Evolutionary conservation across 2,329 filamentous ascomycete genomes (phyloP).

Genomic region (Pyricularia sp.): DNA sequence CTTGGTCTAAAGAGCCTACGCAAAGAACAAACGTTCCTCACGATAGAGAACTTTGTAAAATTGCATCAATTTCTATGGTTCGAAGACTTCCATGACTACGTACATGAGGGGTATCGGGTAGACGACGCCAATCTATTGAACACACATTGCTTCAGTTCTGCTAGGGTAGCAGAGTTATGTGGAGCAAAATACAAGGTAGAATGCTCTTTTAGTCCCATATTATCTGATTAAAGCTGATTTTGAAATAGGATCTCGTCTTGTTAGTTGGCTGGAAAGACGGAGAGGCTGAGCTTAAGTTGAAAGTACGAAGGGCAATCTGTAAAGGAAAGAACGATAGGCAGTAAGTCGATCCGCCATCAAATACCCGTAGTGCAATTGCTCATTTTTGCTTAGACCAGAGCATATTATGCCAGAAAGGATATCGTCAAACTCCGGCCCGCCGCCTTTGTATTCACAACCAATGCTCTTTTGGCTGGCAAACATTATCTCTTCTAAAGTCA

Average conservation of each 20-base stretch:
- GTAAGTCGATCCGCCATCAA: conserved; percentile 3
- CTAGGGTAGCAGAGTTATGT: conserved; percentile 6
- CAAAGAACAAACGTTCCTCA: conserved; percentile 6
- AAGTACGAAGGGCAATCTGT: conserved; percentile 7
- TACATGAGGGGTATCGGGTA: conserved; percentile 3
- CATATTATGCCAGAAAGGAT: conserved; percentile 6
- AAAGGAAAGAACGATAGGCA: conserved; percentile 8
- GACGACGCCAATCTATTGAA: conserved; percentile 8
- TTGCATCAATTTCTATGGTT: conserved; percentile 8
- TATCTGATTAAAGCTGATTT: neutral
- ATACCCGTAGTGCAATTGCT: neutral
- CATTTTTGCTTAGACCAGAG: conserved; percentile 5
- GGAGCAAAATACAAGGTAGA: conserved; percentile 6
- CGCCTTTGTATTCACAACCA: conserved; percentile 5
- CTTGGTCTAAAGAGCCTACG: conserved; percentile 5
- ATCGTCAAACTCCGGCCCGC: conserved; percentile 2
- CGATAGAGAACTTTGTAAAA: conserved; percentile 7
- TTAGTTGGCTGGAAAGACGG: conserved; percentile 7
- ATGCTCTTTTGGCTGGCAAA: conserved; percentile 7
- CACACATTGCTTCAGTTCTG: conserved; percentile 7
- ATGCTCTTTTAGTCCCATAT: neutral
- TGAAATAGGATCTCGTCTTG: conserved; percentile 1
- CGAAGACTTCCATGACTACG: conserved; percentile 7
- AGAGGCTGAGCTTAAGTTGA: conserved; percentile 7
- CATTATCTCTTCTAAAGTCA: conserved; percentile 4